Conservation (phyloP, 139 green algal species). For the Yamagishiella unicocca region DNA sequence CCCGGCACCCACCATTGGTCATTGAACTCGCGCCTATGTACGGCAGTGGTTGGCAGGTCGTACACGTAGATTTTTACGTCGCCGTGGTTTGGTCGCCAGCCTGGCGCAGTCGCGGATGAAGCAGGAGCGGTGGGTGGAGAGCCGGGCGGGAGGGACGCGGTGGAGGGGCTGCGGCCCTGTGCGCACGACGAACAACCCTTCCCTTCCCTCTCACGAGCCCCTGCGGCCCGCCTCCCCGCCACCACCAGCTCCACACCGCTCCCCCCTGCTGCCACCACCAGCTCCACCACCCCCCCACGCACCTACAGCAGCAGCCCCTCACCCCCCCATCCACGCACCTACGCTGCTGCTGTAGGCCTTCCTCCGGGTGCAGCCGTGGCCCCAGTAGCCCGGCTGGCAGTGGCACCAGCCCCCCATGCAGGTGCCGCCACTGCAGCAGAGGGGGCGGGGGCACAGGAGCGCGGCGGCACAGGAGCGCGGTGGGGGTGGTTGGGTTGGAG, state of each 20-base stretch:
- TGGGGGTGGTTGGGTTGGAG: background rate
- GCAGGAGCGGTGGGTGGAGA: too few relatives aligned
- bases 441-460: background rate
- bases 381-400: slow-evolving; percentile 55
- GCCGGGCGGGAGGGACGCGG: too few relatives aligned
- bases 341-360: slow-evolving; percentile 47
- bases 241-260: too few relatives aligned
- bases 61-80: slow-evolving; percentile 51
- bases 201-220: too few relatives aligned
- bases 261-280: too few relatives aligned
- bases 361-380: slow-evolving; percentile 49
- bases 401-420: slow-evolving; percentile 57
- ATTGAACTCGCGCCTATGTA: slow-evolving; percentile 9
- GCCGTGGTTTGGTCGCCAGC: slow-evolving; percentile 43
- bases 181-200: too few relatives aligned
- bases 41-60: slow-evolving; percentile 48
- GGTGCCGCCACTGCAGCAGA: background rate
- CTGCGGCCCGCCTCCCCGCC: too few relatives aligned
- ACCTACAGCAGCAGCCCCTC: too few relatives aligned
- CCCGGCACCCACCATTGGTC: slow-evolving; percentile 8
- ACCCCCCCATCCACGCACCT: too few relatives aligned
- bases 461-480: background rate
- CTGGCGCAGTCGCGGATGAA: too few relatives aligned
- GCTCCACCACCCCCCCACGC: too few relatives aligned
- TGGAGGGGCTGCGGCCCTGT: too few relatives aligned